phyloP scores from a whole-genome alignment of 768 basidiomycete species.

The Kwoniella sp. region DNA sequence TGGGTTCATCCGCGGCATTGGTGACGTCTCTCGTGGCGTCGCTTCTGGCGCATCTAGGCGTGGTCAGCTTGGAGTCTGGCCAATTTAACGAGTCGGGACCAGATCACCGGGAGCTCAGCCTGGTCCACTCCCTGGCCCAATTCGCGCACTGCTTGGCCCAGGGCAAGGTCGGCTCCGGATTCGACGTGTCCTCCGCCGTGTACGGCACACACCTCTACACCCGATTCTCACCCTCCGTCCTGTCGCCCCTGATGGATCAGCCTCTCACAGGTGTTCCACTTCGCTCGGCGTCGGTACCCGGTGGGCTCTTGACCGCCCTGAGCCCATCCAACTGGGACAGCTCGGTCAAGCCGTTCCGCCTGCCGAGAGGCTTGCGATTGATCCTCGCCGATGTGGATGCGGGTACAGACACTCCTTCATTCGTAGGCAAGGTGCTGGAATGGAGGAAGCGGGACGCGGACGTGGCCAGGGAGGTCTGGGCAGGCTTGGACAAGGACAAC shows the following conservation, averaged over 20 bases:
- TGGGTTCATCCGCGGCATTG: constrained; percentile 93
- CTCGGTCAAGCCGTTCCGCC: constrained; percentile 62
- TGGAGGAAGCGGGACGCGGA: constrained; percentile 70
- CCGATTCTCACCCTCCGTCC: constrained; percentile 57
- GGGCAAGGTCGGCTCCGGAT: constrained; percentile 96
- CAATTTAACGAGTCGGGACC: constrained; percentile 35
- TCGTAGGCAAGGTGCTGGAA: constrained; percentile 82
- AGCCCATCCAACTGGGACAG: constrained; percentile 64
- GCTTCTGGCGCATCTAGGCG: constrained; percentile 69
- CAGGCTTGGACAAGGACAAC: constrained; percentile 25
- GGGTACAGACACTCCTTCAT: constrained; percentile 90
- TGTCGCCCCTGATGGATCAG: constrained; percentile 43
- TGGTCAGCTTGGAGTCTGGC: constrained; percentile 52
- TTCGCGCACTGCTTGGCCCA: constrained; percentile 94
- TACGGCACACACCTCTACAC: constrained; percentile 93
- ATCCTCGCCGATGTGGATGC: constrained; percentile 94
- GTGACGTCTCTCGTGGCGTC: constrained; percentile 90
- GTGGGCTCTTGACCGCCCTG: constrained; percentile 7
- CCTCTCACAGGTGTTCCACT: not conserved
- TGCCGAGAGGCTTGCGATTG: constrained; percentile 77
- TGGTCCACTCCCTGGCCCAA: constrained; percentile 90
- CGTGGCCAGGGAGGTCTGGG: constrained; percentile 50
- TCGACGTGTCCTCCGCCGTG: constrained; percentile 89
- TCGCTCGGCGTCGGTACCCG: not conserved
- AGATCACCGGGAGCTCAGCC: constrained; percentile 52